Conservation (phyloP, 2,329 filamentous ascomycete species). For the Aschersonia sp. region DNA sequence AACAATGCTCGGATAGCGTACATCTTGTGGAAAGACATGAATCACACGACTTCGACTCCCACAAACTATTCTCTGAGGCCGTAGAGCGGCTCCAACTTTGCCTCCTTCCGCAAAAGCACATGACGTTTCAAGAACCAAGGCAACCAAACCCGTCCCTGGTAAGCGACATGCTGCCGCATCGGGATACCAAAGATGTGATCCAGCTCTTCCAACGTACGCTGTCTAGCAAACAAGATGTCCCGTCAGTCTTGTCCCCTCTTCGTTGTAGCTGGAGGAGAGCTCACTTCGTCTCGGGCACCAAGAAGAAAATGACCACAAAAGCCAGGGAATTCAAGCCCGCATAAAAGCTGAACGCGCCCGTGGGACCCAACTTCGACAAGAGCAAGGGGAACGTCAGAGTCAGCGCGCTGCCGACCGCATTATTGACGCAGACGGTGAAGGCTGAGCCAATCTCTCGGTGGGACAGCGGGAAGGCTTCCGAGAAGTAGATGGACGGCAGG, state of each 20-base stretch:
- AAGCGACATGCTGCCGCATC: slow-evolving; percentile 15
- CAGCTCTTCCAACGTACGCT: slow-evolving; percentile 24
- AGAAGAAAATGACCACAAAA: slow-evolving; percentile 49
- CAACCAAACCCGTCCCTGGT: slow-evolving; percentile 17
- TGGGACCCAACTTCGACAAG: slow-evolving; percentile 21
- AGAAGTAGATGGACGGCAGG: slow-evolving; percentile 29
- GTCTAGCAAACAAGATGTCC: slow-evolving; percentile 3
- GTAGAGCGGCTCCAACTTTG: slow-evolving; percentile 17
- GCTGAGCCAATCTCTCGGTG: slow-evolving; percentile 27
- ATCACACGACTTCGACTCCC: neutral
- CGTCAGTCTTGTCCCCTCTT: neutral
- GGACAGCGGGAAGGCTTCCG: slow-evolving; percentile 39
- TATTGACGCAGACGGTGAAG: slow-evolving; percentile 16
- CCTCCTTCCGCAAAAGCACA: slow-evolving; percentile 12
- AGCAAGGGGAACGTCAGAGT: slow-evolving; percentile 29
- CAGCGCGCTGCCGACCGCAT: slow-evolving; percentile 13
- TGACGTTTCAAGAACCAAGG: slow-evolving; percentile 18
- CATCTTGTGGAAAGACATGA: neutral
- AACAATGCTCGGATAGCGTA: neutral
- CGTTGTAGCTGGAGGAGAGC: slow-evolving; percentile 1
- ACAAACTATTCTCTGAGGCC: neutral
- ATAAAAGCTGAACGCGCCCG: slow-evolving; percentile 45
- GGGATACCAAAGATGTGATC: slow-evolving; percentile 23
- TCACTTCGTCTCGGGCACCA: slow-evolving; percentile 28
- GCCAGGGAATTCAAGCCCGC: slow-evolving; percentile 44